A percentile compares a stretch with the other conserved stretches of the same genome.
Conservation (phyloP, 2,329 filamentous ascomycete species). For the Cryphonectria radicalis region DNA sequence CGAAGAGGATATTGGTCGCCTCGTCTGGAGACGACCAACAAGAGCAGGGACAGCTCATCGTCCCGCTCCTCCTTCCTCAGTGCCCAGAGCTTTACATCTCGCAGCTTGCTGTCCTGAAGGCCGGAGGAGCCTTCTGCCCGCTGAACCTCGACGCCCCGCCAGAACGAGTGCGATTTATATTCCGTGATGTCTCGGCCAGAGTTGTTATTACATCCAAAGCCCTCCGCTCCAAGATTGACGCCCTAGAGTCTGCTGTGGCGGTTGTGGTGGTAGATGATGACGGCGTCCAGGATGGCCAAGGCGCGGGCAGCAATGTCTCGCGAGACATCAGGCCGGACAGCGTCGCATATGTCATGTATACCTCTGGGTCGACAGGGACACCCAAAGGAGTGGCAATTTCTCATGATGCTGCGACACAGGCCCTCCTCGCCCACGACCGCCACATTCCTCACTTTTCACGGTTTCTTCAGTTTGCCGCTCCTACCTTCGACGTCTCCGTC, state of each 20-base stretch:
- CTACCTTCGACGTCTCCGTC: slow-evolving; percentile 92
- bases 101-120: slow-evolving; percentile 76
- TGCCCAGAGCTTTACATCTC: slow-evolving; percentile 77
- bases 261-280: slow-evolving; percentile 45
- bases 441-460: slow-evolving; percentile 77
- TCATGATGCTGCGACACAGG: slow-evolving; percentile 80
- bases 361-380: slow-evolving; percentile 84
- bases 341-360: slow-evolving; percentile 91
- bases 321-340: slow-evolving; percentile 40
- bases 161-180: slow-evolving; percentile 79
- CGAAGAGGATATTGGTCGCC: slow-evolving; percentile 21
- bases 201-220: slow-evolving; percentile 67
- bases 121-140: slow-evolving; percentile 85
- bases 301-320: not conserved
- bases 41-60: slow-evolving; percentile 49
- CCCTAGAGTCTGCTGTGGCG: slow-evolving; percentile 35
- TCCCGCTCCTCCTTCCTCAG: slow-evolving; percentile 80
- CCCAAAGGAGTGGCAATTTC: slow-evolving; percentile 88
- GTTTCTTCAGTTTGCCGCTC: slow-evolving; percentile 89
- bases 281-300: not conserved
- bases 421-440: slow-evolving; percentile 77
- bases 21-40: slow-evolving; percentile 1
- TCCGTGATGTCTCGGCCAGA: slow-evolving; percentile 73
- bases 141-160: slow-evolving; percentile 76
- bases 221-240: slow-evolving; percentile 47